Evolutionary conservation across 2,329 filamentous ascomycete species (phyloP).

Genomic region (Sarocladiaceae sp.): DNA sequence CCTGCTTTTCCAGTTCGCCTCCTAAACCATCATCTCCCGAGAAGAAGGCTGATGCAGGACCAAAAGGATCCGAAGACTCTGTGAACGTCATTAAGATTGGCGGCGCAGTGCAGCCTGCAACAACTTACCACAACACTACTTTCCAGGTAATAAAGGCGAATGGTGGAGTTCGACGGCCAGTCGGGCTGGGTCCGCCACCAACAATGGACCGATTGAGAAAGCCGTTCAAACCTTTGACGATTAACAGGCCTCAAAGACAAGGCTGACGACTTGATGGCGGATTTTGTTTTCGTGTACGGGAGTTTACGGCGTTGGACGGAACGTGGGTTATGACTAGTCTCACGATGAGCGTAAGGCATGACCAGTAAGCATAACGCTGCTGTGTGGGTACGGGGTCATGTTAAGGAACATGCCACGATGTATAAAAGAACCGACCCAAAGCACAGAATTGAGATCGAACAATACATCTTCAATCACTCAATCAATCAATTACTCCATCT

Average conservation of each 20-base stretch:
- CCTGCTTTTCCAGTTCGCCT: constrained; percentile 57
- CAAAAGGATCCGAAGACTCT: background rate
- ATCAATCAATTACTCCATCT: background rate
- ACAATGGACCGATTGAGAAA: constrained; percentile 47
- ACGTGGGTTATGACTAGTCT: background rate
- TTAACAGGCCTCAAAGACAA: constrained; percentile 35
- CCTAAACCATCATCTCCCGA: constrained; percentile 23
- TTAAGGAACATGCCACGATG: background rate
- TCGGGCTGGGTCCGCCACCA: constrained; percentile 39
- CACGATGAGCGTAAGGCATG: background rate
- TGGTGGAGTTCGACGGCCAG: constrained; percentile 38
- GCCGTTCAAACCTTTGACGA: constrained; percentile 54
- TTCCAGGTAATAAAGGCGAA: constrained; percentile 33
- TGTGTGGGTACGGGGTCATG: background rate
- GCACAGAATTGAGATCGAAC: background rate
- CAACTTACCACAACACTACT: constrained; percentile 50
- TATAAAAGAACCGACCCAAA: background rate
- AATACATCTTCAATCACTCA: background rate
- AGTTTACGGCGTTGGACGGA: background rate
- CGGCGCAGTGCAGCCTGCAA: constrained; percentile 21
- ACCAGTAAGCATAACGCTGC: constrained; percentile 12
- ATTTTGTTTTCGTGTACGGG: background rate
- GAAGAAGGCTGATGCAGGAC: constrained; percentile 7
- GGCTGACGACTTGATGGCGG: background rate
- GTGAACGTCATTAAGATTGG: constrained; percentile 7